Percentiles rank a stretch among this genome's conserved stretches.
phyloP scores from a whole-genome alignment of 768 basidiomycete genomes.

The Mycena crocata region DNA sequence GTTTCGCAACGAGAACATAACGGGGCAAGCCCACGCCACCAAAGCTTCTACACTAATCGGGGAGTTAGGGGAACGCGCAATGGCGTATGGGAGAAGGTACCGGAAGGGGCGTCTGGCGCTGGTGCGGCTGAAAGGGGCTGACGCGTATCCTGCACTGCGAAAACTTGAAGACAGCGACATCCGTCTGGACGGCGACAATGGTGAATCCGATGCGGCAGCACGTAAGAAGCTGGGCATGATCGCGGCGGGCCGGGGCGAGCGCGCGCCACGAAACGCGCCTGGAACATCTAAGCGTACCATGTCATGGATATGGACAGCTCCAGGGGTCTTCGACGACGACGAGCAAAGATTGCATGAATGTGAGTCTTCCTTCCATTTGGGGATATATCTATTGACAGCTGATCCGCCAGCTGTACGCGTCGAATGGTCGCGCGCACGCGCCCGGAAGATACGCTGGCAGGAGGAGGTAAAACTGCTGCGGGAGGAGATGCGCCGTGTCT shows the following conservation, averaged over 20 bases:
- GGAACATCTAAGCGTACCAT: not conserved
- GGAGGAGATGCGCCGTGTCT: constrained; percentile 27
- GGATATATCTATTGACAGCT: not conserved
- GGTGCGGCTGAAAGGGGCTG: not conserved
- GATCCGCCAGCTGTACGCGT: constrained; percentile 20
- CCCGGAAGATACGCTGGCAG: constrained; percentile 16
- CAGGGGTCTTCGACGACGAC: not conserved
- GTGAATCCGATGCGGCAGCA: constrained; percentile 4
- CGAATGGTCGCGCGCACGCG: constrained; percentile 24
- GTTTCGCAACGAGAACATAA: constrained; percentile 13
- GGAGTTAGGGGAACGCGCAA: constrained; percentile 16
- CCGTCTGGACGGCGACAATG: constrained; percentile 7
- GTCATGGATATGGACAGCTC: constrained; percentile 28
- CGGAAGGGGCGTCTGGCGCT: not conserved
- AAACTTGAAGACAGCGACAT: constrained; percentile 1
- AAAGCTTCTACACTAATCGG: constrained; percentile 14
- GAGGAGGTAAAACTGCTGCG: constrained; percentile 30
- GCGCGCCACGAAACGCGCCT: constrained; percentile 6
- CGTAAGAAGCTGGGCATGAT: constrained; percentile 18
- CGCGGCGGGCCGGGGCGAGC: not conserved
- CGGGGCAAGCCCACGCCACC: constrained; percentile 1
- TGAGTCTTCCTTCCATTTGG: not conserved
- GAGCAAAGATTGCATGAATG: constrained; percentile 9
- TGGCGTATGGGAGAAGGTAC: constrained; percentile 2
- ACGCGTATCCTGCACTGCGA: not conserved